Conservation (phyloP, 257 asterid species). For the Penstemon barbatus region DNA sequence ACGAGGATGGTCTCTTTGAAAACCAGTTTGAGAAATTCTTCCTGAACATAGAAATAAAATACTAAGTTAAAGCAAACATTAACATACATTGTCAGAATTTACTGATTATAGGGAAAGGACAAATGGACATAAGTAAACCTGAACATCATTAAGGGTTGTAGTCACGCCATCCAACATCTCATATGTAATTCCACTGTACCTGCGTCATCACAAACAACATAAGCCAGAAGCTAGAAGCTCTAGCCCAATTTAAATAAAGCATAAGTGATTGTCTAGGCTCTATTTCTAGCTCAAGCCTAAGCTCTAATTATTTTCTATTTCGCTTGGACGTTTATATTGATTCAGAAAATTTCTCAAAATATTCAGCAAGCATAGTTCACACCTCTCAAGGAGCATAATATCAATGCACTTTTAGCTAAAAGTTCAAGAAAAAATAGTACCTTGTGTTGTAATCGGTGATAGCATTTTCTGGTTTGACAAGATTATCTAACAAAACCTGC, state of each 20-base stretch:
- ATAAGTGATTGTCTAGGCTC: conserved; percentile 3
- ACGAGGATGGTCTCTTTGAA: conserved; percentile 84
- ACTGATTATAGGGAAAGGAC: neutral
- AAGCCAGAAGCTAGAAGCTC: conserved; percentile 17
- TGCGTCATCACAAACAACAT: conserved; percentile 37
- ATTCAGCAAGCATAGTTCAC: conserved; percentile 20
- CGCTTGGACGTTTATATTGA: neutral
- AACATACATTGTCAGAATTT: neutral
- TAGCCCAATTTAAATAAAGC: neutral
- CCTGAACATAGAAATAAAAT: conserved; percentile 51
- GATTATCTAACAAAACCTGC: conserved; percentile 91
- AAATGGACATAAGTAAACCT: conserved; percentile 48
- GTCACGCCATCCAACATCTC: conserved; percentile 79
- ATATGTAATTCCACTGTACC: conserved; percentile 92
- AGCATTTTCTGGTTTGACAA: conserved; percentile 85
- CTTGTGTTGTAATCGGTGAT: conserved; percentile 92
- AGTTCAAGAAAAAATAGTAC: conserved; percentile 38
- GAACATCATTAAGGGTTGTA: conserved; percentile 86
- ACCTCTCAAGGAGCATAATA: too few species aligned
- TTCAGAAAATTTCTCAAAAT: conserved; percentile 16
- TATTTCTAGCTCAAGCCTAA: neutral
- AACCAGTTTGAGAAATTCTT: conserved; percentile 70
- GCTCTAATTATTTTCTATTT: too few species aligned
- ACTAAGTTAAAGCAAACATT: neutral
- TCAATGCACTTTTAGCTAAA: conserved; percentile 1